A percentile compares a stretch with the other conserved stretches of the same genome.
phyloP scores from a whole-genome alignment of 2,329 filamentous ascomycete genomes.

The Verticillium longisporum region DNA sequence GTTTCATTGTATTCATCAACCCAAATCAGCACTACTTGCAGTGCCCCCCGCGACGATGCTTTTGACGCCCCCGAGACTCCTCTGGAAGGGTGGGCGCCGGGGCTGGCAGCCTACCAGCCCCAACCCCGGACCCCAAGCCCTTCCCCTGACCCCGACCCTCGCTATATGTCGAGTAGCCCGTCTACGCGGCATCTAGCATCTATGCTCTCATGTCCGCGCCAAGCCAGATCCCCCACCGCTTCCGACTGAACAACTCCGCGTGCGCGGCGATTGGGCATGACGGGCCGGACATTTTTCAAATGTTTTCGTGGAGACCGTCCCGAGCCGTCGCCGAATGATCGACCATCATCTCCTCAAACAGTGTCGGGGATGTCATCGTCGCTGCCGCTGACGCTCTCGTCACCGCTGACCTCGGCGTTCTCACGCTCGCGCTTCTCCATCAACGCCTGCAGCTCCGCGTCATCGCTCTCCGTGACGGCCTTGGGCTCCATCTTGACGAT shows the following conservation, averaged over 20 bases:
- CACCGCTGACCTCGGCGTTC: constrained; percentile 95
- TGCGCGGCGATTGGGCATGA: background rate
- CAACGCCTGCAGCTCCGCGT: constrained; percentile 90
- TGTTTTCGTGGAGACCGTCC: background rate
- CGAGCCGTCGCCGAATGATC: background rate
- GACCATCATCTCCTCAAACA: constrained; percentile 19
- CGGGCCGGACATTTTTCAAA: background rate
- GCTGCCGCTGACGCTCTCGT: constrained; percentile 92
- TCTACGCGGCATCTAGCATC: background rate
- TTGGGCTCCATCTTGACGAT: constrained; percentile 98
- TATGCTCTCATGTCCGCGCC: background rate
- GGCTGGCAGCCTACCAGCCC: background rate
- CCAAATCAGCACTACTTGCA: background rate
- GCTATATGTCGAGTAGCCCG: background rate
- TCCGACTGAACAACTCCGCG: background rate
- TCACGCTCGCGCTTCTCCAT: constrained; percentile 99
- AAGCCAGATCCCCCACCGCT: background rate
- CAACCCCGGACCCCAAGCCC: background rate
- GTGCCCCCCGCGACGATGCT: constrained; percentile 1
- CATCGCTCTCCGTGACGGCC: constrained; percentile 97
- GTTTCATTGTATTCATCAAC: constrained; percentile 2
- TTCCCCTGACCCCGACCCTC: background rate
- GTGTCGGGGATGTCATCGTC: constrained; percentile 64
- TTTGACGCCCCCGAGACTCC: constrained; percentile 2
- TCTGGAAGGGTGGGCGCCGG: background rate